Evolutionary conservation across 148 eudicot genomes (phyloP).

Genomic region (Linanthus parryae): DNA sequence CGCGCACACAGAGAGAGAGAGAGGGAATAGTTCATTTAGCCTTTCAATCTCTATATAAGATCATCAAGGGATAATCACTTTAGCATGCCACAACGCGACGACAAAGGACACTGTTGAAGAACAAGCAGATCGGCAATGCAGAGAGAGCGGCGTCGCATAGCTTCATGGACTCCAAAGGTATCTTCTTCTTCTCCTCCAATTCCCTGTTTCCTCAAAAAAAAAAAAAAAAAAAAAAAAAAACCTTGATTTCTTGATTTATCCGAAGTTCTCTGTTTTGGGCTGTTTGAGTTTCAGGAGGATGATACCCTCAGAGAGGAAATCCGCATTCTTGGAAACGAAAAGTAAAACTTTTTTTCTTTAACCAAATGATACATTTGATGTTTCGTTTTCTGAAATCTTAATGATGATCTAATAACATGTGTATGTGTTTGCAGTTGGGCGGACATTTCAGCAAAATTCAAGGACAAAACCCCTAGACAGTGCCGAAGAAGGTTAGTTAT

Average conservation of each 20-base stretch:
- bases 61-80: constrained; percentile 1
- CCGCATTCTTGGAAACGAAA: constrained; percentile 70
- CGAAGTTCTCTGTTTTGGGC: constrained; percentile 1
- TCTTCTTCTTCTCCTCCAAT: neutral
- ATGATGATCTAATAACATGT: too few relatives aligned
- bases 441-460: constrained; percentile 78
- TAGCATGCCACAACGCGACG: constrained; percentile 24
- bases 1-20: constrained; percentile 8
- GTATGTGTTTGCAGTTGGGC: constrained; percentile 58
- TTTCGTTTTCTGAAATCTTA: too few relatives aligned
- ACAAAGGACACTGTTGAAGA: constrained; percentile 3
- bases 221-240: too few relatives aligned
- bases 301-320: constrained; percentile 87
- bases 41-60: constrained; percentile 14
- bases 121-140: constrained; percentile 21
- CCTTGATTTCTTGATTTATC: too few relatives aligned
- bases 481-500: constrained; percentile 82
- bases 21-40: constrained; percentile 1
- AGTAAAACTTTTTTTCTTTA: constrained; percentile 30
- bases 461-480: constrained; percentile 88
- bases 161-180: constrained; percentile 90
- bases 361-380: too few relatives aligned
- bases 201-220: too few relatives aligned
- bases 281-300: constrained; percentile 65
- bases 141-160: constrained; percentile 78